These are phyloP conservation scores for Penicillium corylophilum DNA, from an alignment of 2,329 filamentous ascomycete genomes.

Conservation along the genomic window DNA sequence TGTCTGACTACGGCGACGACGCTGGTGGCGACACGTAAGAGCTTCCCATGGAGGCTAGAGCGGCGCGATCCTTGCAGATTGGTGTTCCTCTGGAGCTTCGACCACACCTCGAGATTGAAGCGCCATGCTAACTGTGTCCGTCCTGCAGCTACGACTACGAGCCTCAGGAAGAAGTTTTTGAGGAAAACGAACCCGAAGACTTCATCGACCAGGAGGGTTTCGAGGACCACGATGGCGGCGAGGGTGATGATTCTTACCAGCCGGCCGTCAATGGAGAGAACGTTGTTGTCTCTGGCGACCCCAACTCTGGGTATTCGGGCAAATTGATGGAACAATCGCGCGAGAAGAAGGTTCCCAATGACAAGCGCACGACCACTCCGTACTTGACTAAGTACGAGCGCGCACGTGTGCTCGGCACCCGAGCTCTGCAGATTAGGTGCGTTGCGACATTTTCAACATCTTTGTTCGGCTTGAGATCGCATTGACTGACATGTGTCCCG, in stretches of 20 bases:
- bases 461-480: neutral
- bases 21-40: slow-evolving; percentile 60
- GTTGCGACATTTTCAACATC: slow-evolving; percentile 40
- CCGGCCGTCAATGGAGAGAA: slow-evolving; percentile 41
- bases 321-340: slow-evolving; percentile 59
- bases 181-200: slow-evolving; percentile 64
- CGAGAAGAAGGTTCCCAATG: slow-evolving; percentile 86
- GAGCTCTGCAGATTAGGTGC: slow-evolving; percentile 93
- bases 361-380: slow-evolving; percentile 86
- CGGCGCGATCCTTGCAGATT: slow-evolving; percentile 13
- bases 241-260: slow-evolving; percentile 47
- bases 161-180: slow-evolving; percentile 63
- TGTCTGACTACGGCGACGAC: slow-evolving; percentile 74
- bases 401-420: slow-evolving; percentile 86
- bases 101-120: slow-evolving; percentile 8
- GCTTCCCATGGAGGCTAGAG: slow-evolving; percentile 5
- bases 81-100: slow-evolving; percentile 6
- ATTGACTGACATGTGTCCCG: slow-evolving; percentile 20
- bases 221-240: slow-evolving; percentile 55
- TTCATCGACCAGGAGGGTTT: slow-evolving; percentile 57
- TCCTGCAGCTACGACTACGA: slow-evolving; percentile 48
- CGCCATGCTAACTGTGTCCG: slow-evolving; percentile 26
- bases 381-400: slow-evolving; percentile 99
- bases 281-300: slow-evolving; percentile 51
- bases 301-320: slow-evolving; percentile 47